Base-by-base conservation (phyloP, 176 grass and related monocot species). In the Ananas comosus region DNA sequence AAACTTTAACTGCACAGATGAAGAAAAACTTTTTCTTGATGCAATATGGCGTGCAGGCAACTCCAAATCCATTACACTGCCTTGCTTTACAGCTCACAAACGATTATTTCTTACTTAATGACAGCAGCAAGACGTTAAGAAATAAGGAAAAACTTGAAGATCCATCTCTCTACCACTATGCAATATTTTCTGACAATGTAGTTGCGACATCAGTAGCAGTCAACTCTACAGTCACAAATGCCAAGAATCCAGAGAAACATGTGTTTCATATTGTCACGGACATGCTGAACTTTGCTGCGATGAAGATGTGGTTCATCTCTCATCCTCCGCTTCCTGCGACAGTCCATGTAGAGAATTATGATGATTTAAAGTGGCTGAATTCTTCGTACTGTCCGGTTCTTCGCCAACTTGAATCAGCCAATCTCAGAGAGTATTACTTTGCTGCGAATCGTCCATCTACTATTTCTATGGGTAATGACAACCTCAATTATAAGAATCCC, bases 401-500 rank as follows among this genome's bases (percentile, higher is more conserved):
- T 27, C 18, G n/a, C 12, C 68, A 70, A 25, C 19, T 52, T 13
- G 11, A 70, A 24, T 70, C 50, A 24, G 50, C 49, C 10, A 53
- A 23, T 14, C 49, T 70, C 21, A 70, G 53, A 52, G 49, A 53
- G 7, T 70, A 70, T 22, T 70, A 70, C 23, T 70, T 70, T 51
- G 22, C 10, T 14, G 68, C 19, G 28, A 49, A 70, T 28, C 68
- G 53, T 27, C 68, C 49, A 53, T 13, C 49, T 52, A 70, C 50
- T 9, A 5, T 70, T 27, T 70, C 68, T 16, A 18, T 49, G 22
- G 68, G 68, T 23, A 11, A 51, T 53, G 18, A 51, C 6, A 51
- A 70, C 24, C 19, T 70, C 10, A 70, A 70, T 12, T 70, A 70
- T 49, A 70, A 25, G 23, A 70, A 70, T 13, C 68, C 68, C 18